Evolutionary conservation across 306 rosid genomes (phyloP), one percentile per base, ranked within the genome.

Genomic region (Quercus alba): DNA sequence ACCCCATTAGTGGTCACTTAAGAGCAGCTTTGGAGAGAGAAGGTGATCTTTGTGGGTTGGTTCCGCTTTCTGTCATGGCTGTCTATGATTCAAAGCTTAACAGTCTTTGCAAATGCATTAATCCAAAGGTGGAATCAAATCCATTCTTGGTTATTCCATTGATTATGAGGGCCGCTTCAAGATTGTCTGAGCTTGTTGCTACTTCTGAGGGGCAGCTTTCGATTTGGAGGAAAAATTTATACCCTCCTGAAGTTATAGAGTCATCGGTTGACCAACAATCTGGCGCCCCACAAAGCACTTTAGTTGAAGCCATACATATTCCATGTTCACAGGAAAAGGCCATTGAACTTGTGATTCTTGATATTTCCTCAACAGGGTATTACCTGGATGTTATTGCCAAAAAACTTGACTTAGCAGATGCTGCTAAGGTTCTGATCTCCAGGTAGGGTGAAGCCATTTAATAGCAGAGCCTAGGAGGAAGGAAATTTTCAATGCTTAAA

Each of bases 1-100:
- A 91, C 81, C 99, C 99, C 35, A 87, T 95, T 35, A 73, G 88
- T 89, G 93, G 99, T 82, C 99, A 95, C 84, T 77, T 95, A 66
- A 91, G 91, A 84, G 96, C 91, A 78, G 83, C 85, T 76, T 83
- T 88, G 88, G 70, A 63, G 89, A 90, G 94, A 77, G 86, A 95
- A 86, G 92, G 88, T 77, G 90, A 89, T 73, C 85, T 77, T 73
- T 84, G 75, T 67, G 93, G 96, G 78, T 75, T 75, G 14, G 56
- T 93, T 80, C 97, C 99, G 62, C 79, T 87, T 83, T 89, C 97
- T 81, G 88, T 87, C 59, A 44, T 95, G 79, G 88, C 91, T 49
- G 63, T 82, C 59, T 85, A 69, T 69, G 99, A 95, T 72, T 57
- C 92, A 44, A 90, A 82, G 86, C 76, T 91, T 66, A 71, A 72